A percentile compares a stretch with the other conserved stretches of the same genome.
Evolutionary conservation across 2,329 filamentous ascomycete species (phyloP).

Genomic region (Cladosporium sp.): DNA sequence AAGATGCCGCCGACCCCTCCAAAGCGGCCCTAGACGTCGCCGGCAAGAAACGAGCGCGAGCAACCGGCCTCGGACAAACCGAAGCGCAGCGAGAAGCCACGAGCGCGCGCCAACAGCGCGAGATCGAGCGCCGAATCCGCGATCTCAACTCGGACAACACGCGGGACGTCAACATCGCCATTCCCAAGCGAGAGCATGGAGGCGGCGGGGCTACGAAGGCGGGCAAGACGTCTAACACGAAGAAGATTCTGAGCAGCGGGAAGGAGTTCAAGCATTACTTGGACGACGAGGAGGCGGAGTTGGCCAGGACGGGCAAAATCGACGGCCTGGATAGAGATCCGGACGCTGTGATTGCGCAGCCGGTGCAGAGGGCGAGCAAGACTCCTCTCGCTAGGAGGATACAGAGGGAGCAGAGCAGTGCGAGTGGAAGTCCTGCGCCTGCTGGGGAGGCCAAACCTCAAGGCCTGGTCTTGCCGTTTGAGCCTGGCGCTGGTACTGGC

Average conservation of each 20-base stretch:
- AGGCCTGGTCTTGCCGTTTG: slow-evolving; percentile 18
- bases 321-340: slow-evolving; percentile 30
- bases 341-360: slow-evolving; percentile 19
- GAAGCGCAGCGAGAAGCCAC: slow-evolving; percentile 58
- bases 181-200: slow-evolving; percentile 54
- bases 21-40: slow-evolving; percentile 41
- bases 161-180: slow-evolving; percentile 60
- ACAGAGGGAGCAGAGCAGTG: slow-evolving; percentile 30
- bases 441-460: slow-evolving; percentile 15
- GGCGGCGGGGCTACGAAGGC: slow-evolving; percentile 44
- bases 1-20: slow-evolving; percentile 54
- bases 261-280: slow-evolving; percentile 83
- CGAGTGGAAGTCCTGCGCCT: slow-evolving; percentile 31
- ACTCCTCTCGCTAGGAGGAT: slow-evolving; percentile 38
- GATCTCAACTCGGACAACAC: slow-evolving; percentile 74
- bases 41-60: slow-evolving; percentile 69
- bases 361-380: slow-evolving; percentile 35
- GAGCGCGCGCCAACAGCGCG: slow-evolving; percentile 78
- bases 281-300: slow-evolving; percentile 71
- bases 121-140: slow-evolving; percentile 76
- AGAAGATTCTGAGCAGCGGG: slow-evolving; percentile 75
- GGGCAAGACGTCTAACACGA: slow-evolving; percentile 68
- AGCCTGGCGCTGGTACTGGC: slow-evolving; percentile 24
- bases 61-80: slow-evolving; percentile 41
- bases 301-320: slow-evolving; percentile 37